These are phyloP conservation scores for Coemansia sp. DNA, from an alignment of 192 early-diverging fungal species.

Conservation along the genomic window DNA sequence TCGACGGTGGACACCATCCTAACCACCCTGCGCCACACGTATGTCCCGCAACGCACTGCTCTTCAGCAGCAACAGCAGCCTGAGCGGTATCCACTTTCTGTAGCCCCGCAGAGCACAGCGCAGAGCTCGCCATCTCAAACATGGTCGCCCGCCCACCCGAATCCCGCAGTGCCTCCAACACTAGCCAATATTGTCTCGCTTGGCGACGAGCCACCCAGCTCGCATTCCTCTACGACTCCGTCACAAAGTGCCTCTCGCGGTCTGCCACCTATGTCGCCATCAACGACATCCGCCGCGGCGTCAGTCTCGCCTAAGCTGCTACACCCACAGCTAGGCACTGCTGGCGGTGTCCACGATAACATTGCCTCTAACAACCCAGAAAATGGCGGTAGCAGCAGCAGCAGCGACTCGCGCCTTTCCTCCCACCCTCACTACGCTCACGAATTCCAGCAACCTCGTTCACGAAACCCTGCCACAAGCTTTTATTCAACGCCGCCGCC, in stretches of 20 bases:
- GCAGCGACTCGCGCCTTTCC: background rate
- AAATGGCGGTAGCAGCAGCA: background rate
- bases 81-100: background rate
- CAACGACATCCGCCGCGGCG: background rate
- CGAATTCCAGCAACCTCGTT: conserved; percentile 7
- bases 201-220: background rate
- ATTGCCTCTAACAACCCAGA: background rate
- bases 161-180: conserved; percentile 20
- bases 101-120: background rate
- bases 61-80: conserved; percentile 1
- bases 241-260: background rate
- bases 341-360: background rate
- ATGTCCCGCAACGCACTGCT: conserved; percentile 6
- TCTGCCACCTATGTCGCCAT: conserved; percentile 1
- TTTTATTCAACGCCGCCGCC: conserved; percentile 19
- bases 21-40: conserved; percentile 16
- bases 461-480: conserved; percentile 14
- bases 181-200: conserved; percentile 35
- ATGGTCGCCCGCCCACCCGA: background rate
- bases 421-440: background rate
- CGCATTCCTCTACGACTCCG: background rate
- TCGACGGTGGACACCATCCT: conserved; percentile 32
- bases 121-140: background rate
- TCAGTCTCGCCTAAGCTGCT: conserved; percentile 11
- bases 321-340: background rate